Evolutionary conservation across 257 asterid genomes (phyloP), one percentile per base, ranked within the genome.

Genomic region (Solanum pinnatisectum): DNA sequence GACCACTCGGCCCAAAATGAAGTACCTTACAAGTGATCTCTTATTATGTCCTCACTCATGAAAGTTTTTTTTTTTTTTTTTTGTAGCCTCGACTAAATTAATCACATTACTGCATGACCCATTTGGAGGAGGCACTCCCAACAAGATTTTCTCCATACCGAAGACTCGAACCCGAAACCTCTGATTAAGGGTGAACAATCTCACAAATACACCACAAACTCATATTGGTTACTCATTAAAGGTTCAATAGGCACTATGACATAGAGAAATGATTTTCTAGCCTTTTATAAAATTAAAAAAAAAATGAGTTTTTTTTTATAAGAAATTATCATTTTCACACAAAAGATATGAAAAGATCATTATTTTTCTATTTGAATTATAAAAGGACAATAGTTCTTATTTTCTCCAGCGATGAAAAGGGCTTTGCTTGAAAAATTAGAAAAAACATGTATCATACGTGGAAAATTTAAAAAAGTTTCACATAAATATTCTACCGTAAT

Each of bases 1-100:
- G 82, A 36, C 81, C 13, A 23, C 44, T 35, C 35, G 81, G 81
- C 49, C 82, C 82, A 74, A 73, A 36, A 74, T 74, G 16, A 73
- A 73, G 30, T 74, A 20, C 46, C 46, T 71, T 8, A 10, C 10
- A 71, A 71, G 12, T 32, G 13, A 15, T 70, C 6, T 70, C 13
- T 70, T 30, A 14, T 7, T 30, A 3, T 70, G n/a, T 15, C 22
- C 30, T 10, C 70, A 60, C 13, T 4, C 27, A 23, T 60, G 32
- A 56, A 20, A 56, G 8, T 0, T 15, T 15, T 15, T 49, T 49
- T 39, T 40, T 49, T 5, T 46, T 15, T 16, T 49, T 0, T 15
- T 5, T 49, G 0, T 1, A 49, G 1, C 5, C 60, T 0, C 1
- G 9, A 49, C 3, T 15, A 49, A 49, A 16, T 49, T n/a, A n/a